Evolutionary conservation across 2,329 filamentous ascomycete genomes (phyloP).

Genomic region (Sordariomycetes sp.): DNA sequence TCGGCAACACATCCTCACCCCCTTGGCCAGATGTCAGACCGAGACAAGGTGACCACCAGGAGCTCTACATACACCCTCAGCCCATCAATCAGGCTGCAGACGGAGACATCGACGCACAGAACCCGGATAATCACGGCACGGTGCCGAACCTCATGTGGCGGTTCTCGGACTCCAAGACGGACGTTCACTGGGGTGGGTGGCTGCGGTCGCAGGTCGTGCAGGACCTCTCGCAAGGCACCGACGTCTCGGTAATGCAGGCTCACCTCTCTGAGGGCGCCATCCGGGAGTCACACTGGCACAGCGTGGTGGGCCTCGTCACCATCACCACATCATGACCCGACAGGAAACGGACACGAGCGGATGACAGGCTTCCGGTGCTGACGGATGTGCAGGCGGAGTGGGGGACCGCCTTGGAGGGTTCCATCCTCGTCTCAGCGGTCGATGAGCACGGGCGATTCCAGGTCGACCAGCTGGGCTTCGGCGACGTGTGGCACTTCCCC

Average conservation of each 20-base stretch:
- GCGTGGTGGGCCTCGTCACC: slow-evolving; percentile 33
- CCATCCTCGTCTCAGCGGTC: slow-evolving; percentile 42
- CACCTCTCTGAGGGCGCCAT: slow-evolving; percentile 54
- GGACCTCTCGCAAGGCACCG: slow-evolving; percentile 50
- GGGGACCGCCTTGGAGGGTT: background rate
- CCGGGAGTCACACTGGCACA: slow-evolving; percentile 55
- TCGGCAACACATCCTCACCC: slow-evolving; percentile 27
- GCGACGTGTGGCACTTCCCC: slow-evolving; percentile 60
- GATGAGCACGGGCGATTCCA: slow-evolving; percentile 46
- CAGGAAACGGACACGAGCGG: too few relatives aligned
- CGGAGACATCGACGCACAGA: slow-evolving; percentile 43
- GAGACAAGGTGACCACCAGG: background rate
- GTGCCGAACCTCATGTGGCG: slow-evolving; percentile 58
- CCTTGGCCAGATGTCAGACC: background rate
- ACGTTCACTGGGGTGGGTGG: slow-evolving; percentile 51
- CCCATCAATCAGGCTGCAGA: slow-evolving; percentile 41
- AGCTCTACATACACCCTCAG: background rate
- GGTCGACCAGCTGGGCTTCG: slow-evolving; percentile 39
- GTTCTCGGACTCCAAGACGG: slow-evolving; percentile 54
- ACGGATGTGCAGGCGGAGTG: background rate
- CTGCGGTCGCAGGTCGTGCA: slow-evolving; percentile 51
- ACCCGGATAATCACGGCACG: slow-evolving; percentile 49
- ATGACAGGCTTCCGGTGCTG: too few relatives aligned
- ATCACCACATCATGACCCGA: too few relatives aligned
- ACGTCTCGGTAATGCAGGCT: slow-evolving; percentile 55